Evolutionary conservation across 2,329 filamentous ascomycete genomes (phyloP).

Genomic region (Alternaria solani): DNA sequence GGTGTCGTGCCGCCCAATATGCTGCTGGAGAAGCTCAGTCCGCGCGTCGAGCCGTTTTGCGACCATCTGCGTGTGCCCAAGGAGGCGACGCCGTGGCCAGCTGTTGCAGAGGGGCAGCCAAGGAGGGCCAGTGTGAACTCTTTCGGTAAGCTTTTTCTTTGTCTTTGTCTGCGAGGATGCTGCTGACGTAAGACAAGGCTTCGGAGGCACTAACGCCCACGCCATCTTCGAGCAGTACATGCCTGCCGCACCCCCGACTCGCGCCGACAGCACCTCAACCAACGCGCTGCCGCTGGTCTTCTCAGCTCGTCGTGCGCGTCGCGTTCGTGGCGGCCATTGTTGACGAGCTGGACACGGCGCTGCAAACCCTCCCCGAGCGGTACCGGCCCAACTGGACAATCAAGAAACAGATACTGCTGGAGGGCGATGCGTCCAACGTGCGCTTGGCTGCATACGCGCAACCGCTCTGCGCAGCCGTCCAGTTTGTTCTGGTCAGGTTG

Average conservation of each 20-base stretch:
- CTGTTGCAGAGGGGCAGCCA: not conserved
- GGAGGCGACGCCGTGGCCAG: constrained; percentile 20
- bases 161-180: too few species aligned
- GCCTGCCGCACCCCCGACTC: too few species aligned
- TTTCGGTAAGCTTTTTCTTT: constrained; percentile 14
- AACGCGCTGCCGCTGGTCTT: constrained; percentile 7
- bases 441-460: constrained; percentile 24
- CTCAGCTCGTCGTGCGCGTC: too few species aligned
- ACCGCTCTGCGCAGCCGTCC: constrained; percentile 32
- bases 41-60: constrained; percentile 35
- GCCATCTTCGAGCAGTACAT: constrained; percentile 30
- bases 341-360: too few species aligned
- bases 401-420: not conserved
- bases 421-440: not conserved
- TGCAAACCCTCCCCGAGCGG: too few species aligned
- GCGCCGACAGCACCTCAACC: too few species aligned
- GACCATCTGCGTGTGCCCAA: constrained; percentile 19
- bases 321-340: too few species aligned
- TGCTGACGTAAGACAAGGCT: too few species aligned
- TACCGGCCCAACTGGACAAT: constrained; percentile 3
- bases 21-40: constrained; percentile 45
- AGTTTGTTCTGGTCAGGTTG: constrained; percentile 27
- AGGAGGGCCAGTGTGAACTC: constrained; percentile 33
- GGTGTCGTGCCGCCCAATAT: constrained; percentile 46
- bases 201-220: constrained; percentile 41